Base-by-base conservation (phyloP, 2,329 filamentous ascomycete genomes). In the Leptodontidium sp. region DNA sequence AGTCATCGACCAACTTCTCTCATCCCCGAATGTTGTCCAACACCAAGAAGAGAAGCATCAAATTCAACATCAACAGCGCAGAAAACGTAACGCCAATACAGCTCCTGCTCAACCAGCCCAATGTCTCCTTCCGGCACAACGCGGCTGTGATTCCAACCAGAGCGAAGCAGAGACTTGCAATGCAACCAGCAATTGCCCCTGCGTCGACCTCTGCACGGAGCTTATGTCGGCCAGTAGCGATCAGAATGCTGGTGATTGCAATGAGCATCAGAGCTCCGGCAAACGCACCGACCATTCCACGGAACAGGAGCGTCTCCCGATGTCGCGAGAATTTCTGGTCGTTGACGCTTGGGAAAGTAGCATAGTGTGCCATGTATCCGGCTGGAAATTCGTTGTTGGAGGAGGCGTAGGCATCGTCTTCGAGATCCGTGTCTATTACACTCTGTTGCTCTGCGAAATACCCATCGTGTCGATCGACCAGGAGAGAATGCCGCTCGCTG, bases 151-250 rank as follows among this genome's bases (percentile, higher is more conserved):
- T 82, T 0, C 85, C 91, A 14, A 86, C 82, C 58, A 88, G 87
- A 0, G 87, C 88, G 74, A 89, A 89, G 69, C 89, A 84, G 50
- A 94, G 78, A 71, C 90, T 92, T 38, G 87, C 83, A 40, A 92
- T 84, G 17, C 91, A 88, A 11, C 91, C 92, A 50, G 93, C 83
- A 0, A 92, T 84, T 1, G 92, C 90, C 9, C 90, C 92, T 0
- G 87, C 87, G 74, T 94, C 91, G 3, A 95, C 92, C 78, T 93
- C 88, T n/a, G 88, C 84, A 4, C 86, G 84, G 72, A 91, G 84
- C 77, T 87, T 91, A 76, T 88, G 90, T 58, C 87, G 85, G 9
- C 91, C 92, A 0, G 92, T 92, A 15, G 83, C 81, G 40, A 92
- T 87, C 47, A 96, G 85, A 11, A 91, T 83, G 47, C 84, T 84